Evolutionary conservation across 441 rosid species (phyloP).

Genomic region (Gossypium laxum): DNA sequence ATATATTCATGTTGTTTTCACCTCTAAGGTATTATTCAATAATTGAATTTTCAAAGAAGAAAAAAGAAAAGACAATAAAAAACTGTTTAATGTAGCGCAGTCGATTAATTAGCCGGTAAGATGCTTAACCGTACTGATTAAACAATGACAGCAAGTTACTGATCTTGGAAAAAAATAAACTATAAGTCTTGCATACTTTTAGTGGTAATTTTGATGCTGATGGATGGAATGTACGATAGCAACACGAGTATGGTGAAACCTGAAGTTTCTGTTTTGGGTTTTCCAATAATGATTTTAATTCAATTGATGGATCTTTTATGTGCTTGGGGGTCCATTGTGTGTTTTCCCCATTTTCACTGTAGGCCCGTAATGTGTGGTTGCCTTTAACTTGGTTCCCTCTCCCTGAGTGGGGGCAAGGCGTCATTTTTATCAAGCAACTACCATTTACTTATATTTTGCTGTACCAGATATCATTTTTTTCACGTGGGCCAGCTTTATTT

Average conservation of each 20-base stretch:
- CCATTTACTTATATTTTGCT: conserved; percentile 18
- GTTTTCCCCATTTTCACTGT: conserved; percentile 18
- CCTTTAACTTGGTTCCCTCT: conserved; percentile 23
- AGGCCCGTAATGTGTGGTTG: conserved; percentile 27
- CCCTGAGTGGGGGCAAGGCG: conserved; percentile 21
- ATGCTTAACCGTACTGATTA: neutral
- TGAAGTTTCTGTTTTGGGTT: neutral
- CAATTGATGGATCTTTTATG: conserved; percentile 15
- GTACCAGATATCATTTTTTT: conserved; percentile 14
- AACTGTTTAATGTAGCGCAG: neutral
- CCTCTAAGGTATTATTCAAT: neutral
- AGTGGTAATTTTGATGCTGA: conserved; percentile 7
- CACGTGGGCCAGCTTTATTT: conserved; percentile 24
- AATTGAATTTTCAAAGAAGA: too few relatives aligned
- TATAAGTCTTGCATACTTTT: neutral
- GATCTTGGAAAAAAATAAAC: neutral
- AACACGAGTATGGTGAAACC: conserved; percentile 18
- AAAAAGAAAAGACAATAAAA: too few relatives aligned
- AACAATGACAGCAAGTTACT: neutral
- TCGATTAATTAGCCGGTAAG: neutral
- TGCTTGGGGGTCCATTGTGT: conserved; percentile 29
- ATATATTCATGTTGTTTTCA: conserved; percentile 1
- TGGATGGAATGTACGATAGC: conserved; percentile 24
- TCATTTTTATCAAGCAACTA: conserved; percentile 18
- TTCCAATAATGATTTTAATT: conserved; percentile 5